phyloP scores from a whole-genome alignment of 345 rosid species.

The Salix arbutifolia region DNA sequence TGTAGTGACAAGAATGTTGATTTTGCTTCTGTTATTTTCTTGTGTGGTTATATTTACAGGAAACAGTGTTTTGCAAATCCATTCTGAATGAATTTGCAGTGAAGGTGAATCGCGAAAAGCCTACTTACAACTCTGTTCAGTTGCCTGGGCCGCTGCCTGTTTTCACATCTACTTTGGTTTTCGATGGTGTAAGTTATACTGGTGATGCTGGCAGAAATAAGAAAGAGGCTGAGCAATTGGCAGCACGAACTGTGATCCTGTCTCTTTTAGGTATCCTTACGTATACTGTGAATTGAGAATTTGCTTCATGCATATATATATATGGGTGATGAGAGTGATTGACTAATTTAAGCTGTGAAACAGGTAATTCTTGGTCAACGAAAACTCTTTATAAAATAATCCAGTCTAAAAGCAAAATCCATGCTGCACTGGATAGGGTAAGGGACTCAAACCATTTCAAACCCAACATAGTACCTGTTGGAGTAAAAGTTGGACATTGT shows the following conservation, averaged over 20 bases:
- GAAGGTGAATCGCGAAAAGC: constrained; percentile 25
- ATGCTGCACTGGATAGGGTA: constrained; percentile 18
- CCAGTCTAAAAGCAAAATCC: constrained; percentile 31
- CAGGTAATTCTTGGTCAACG: constrained; percentile 21
- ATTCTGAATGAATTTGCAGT: constrained; percentile 43
- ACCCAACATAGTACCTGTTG: background rate
- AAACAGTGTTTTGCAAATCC: constrained; percentile 34
- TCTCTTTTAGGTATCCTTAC: constrained; percentile 30
- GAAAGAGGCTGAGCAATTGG: constrained; percentile 52
- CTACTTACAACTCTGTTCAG: constrained; percentile 22
- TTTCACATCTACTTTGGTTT: constrained; percentile 29
- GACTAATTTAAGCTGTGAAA: constrained; percentile 6
- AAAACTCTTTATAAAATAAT: constrained; percentile 28
- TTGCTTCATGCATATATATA: background rate
- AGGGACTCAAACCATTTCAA: constrained; percentile 9
- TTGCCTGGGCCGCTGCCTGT: constrained; percentile 15
- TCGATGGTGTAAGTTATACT: constrained; percentile 25
- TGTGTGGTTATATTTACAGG: constrained; percentile 16
- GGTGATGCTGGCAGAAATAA: constrained; percentile 29
- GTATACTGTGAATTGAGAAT: background rate
- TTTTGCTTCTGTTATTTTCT: background rate
- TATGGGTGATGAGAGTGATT: background rate
- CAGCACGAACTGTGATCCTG: constrained; percentile 36
- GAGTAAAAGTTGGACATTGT: background rate
- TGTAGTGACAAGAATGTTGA: background rate